Percentiles rank a stretch among this genome's conserved stretches.
Conservation (phyloP, 495 filamentous ascomycete genomes). For the Parmelia sp. region DNA sequence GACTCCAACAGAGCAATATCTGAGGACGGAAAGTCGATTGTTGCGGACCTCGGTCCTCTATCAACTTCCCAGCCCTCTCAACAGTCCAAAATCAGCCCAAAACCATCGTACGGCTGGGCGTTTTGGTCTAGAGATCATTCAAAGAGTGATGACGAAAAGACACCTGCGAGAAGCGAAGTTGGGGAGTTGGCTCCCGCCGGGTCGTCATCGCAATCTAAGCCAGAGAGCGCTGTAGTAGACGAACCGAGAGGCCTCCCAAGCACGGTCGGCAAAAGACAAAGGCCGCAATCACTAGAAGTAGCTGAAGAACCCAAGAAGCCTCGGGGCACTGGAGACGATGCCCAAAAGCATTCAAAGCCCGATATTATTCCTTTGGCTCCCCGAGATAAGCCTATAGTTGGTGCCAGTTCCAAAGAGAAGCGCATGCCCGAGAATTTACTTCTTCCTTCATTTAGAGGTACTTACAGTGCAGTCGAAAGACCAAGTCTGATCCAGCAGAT, state of each 20-base stretch:
- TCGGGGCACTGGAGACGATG: constrained; percentile 11
- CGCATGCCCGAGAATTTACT: constrained; percentile 49
- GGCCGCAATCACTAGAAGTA: constrained; percentile 13
- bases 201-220: constrained; percentile 55
- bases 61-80: neutral
- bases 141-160: constrained; percentile 32
- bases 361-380: constrained; percentile 16
- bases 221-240: constrained; percentile 53
- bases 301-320: constrained; percentile 15
- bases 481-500: constrained; percentile 69
- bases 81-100: constrained; percentile 25
- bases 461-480: constrained; percentile 59
- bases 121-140: constrained; percentile 72
- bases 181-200: constrained; percentile 67
- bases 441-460: constrained; percentile 60
- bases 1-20: too few species aligned
- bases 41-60: neutral
- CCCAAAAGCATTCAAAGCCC: constrained; percentile 20
- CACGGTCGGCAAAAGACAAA: constrained; percentile 31
- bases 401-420: constrained; percentile 13
- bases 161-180: constrained; percentile 37
- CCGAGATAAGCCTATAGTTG: neutral
- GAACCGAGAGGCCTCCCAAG: constrained; percentile 36
- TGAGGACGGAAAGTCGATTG: neutral
- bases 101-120: constrained; percentile 65